Percentiles rank a stretch among this genome's conserved stretches.
These are phyloP conservation scores for Puccinia novopanici DNA, from an alignment of 1,284 basidiomycete species.

Conservation along the genomic window DNA sequence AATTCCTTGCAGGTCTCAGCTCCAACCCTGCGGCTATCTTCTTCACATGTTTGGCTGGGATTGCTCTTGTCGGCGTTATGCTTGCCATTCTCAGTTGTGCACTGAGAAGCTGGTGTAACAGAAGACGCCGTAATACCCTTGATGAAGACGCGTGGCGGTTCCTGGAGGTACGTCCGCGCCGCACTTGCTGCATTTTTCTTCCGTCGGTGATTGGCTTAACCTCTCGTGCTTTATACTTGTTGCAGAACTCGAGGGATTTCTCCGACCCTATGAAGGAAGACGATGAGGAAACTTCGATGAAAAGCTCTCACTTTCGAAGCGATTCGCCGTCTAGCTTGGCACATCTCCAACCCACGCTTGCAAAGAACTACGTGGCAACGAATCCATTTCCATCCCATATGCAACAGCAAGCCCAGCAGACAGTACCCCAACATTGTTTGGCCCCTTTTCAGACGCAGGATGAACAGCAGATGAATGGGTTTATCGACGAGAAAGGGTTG, in stretches of 20 bases:
- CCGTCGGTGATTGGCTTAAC: too few relatives aligned
- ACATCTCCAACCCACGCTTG: slow-evolving; percentile 1
- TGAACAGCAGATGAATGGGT: slow-evolving; percentile 10
- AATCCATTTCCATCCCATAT: slow-evolving; percentile 25
- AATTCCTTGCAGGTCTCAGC: slow-evolving; percentile 4
- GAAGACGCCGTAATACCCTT: slow-evolving; percentile 3
- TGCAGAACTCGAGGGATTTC: slow-evolving; percentile 22
- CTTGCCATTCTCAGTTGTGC: slow-evolving; percentile 13
- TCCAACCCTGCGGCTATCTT: slow-evolving; percentile 13
- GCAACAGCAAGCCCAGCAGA: slow-evolving; percentile 9
- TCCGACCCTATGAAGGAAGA: background rate
- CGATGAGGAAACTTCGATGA: background rate
- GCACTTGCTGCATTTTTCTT: background rate
- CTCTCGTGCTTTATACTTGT: background rate
- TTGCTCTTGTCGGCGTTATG: slow-evolving; percentile 15
- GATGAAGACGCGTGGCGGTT: slow-evolving; percentile 38
- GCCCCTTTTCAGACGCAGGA: slow-evolving; percentile 2
- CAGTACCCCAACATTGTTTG: background rate
- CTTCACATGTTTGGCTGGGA: slow-evolving; percentile 10
- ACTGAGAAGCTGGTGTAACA: slow-evolving; percentile 26
- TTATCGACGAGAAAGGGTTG: background rate
- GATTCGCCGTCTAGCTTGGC: slow-evolving; percentile 16
- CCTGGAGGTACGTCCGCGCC: slow-evolving; percentile 6
- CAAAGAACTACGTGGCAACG: slow-evolving; percentile 1
- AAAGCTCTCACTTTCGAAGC: background rate